Percentiles rank a stretch among this genome's conserved stretches.
phyloP scores from a whole-genome alignment of 306 rosid species.

The Psophocarpus tetragonolobus region DNA sequence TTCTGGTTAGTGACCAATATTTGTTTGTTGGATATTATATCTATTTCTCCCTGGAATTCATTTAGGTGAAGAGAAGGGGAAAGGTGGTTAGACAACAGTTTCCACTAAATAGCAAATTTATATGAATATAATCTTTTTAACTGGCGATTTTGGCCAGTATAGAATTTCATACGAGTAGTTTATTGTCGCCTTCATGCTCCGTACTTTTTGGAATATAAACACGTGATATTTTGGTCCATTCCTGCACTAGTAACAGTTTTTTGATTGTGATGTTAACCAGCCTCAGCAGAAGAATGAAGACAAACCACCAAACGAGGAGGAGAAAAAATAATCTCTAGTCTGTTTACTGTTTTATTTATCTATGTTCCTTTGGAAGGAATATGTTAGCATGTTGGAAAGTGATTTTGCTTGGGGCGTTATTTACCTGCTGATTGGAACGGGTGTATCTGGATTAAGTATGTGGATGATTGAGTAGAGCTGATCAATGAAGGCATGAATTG shows the following conservation, averaged over 20 bases:
- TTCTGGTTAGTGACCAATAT: background rate
- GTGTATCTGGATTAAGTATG: constrained; percentile 1
- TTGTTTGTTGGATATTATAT: background rate
- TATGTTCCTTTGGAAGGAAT: constrained; percentile 21
- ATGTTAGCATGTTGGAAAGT: constrained; percentile 29
- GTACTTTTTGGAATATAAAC: background rate
- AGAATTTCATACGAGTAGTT: background rate
- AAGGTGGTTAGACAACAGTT: background rate
- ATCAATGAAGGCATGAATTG: background rate
- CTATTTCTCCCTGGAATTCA: background rate
- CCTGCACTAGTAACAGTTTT: constrained; percentile 7
- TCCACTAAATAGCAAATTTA: background rate
- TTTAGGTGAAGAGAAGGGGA: background rate
- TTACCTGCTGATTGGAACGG: constrained; percentile 15
- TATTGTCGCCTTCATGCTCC: background rate
- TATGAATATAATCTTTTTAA: background rate
- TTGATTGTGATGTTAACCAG: constrained; percentile 37
- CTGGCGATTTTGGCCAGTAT: background rate
- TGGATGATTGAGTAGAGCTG: constrained; percentile 5
- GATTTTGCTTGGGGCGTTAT: constrained; percentile 23
- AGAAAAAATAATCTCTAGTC: constrained; percentile 45
- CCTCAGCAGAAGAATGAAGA: constrained; percentile 74
- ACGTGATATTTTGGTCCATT: constrained; percentile 18
- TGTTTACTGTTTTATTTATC: constrained; percentile 15
- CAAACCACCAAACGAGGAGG: constrained; percentile 61